Conservation (phyloP, 78 protist species). For the Dictyostelium purpureum region DNA sequence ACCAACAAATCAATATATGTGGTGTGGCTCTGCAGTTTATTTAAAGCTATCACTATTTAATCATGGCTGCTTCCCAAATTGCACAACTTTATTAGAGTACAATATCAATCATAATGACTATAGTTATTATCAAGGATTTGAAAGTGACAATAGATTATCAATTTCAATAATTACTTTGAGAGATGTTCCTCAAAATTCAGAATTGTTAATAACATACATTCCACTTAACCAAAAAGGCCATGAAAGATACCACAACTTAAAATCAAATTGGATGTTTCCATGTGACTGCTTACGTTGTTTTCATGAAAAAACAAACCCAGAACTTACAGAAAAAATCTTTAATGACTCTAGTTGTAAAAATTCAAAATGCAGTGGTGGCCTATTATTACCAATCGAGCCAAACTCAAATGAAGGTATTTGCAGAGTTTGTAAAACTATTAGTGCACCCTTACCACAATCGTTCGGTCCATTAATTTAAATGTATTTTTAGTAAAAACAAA, state of each 20-base stretch:
- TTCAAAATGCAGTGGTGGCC: slow-evolving; percentile 5
- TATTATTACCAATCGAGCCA: slow-evolving; percentile 5
- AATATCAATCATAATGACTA: background rate
- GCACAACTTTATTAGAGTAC: slow-evolving; percentile 32
- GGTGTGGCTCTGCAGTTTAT: slow-evolving; percentile 66
- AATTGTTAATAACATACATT: slow-evolving; percentile 41
- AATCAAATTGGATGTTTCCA: slow-evolving; percentile 51
- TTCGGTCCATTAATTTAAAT: background rate
- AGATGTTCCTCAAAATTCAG: slow-evolving; percentile 15
- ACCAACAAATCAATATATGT: background rate
- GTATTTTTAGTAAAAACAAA: too few species aligned
- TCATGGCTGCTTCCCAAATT: slow-evolving; percentile 59
- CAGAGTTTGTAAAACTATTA: slow-evolving; percentile 13
- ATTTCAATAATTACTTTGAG: slow-evolving; percentile 15
- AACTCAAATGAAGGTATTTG: slow-evolving; percentile 2
- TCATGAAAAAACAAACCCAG: background rate
- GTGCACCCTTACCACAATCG: background rate
- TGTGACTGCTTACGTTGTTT: slow-evolving; percentile 43
- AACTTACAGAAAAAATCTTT: background rate
- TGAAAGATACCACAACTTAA: slow-evolving; percentile 4
- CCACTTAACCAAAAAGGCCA: slow-evolving; percentile 37
- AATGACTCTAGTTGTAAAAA: slow-evolving; percentile 9
- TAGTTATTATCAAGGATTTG: background rate
- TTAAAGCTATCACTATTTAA: slow-evolving; percentile 45
- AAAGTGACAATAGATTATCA: background rate